Percentiles rank a stretch among this genome's conserved stretches.
phyloP scores from a whole-genome alignment of 768 basidiomycete species.

The Hygrophorus pudorinus region DNA sequence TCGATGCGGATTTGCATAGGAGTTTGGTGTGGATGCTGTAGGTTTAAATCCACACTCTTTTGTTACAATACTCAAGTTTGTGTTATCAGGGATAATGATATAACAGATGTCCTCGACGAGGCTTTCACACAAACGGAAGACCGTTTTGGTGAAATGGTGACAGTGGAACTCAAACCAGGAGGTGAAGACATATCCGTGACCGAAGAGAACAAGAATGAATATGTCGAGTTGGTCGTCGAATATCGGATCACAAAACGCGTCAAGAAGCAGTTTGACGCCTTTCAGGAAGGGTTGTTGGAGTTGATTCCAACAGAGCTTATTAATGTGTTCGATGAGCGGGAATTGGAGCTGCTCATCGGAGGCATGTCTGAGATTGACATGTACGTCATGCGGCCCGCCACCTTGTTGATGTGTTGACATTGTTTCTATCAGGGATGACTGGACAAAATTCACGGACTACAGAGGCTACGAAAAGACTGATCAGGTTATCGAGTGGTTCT shows the following conservation, averaged over 20 bases:
- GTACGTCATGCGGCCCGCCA: conserved; percentile 25
- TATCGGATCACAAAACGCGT: conserved; percentile 80
- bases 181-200: conserved; percentile 57
- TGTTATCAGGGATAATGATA: conserved; percentile 54
- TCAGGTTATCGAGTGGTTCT: conserved; percentile 92
- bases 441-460: conserved; percentile 92
- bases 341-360: conserved; percentile 82
- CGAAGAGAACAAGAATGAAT: conserved; percentile 69
- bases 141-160: conserved; percentile 63
- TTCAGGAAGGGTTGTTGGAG: conserved; percentile 80
- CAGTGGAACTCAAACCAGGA: conserved; percentile 53
- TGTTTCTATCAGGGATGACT: conserved; percentile 55
- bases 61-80: neutral
- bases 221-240: conserved; percentile 67
- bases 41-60: conserved; percentile 19
- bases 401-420: conserved; percentile 1
- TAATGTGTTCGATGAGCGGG: conserved; percentile 85
- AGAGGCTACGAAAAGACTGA: conserved; percentile 80
- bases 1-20: conserved; percentile 59
- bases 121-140: conserved; percentile 65
- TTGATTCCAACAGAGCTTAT: conserved; percentile 77
- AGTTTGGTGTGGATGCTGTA: conserved; percentile 71
- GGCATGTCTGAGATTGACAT: conserved; percentile 92
- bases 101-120: conserved; percentile 66
- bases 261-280: conserved; percentile 75